Base-by-base conservation (phyloP, 106 monocot genomes). In the Vanilla planifolia region DNA sequence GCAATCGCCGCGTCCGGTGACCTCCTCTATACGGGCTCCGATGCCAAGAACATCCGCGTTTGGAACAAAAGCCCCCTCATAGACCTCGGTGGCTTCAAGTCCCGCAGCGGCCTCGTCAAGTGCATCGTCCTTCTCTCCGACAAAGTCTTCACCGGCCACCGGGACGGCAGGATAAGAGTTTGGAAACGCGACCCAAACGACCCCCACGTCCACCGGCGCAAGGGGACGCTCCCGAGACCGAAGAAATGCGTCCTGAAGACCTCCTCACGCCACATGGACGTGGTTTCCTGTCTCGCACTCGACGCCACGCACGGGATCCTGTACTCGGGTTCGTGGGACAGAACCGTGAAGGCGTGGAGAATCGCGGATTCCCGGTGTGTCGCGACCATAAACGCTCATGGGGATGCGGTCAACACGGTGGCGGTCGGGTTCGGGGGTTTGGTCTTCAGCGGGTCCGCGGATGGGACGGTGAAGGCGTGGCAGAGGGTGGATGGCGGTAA, bases 121-220 rank as follows among this genome's bases (percentile, higher is more conserved):
- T 71, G 84, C 25, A 89, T 89, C 43, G 70, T 84, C 59, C 27
- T 89, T 30, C 71, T 68, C 24, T 67, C 63, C 7, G 16, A 21
- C 0, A 33, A 52, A 33, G 73, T 89, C 47, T 89, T 80, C 67
- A 89, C 89, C 11, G 89, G 84, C 5, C 89, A 89, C 66, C 89
- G 81, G 37, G 89, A 89, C 72, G 89, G 89, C 5, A 89, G 81
- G 73, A 89, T 89, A 57, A 74, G 89, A 0, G 69, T 89, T 5
- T 89, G 89, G 89, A 64, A 28, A 34, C 51, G 32, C 8, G 78
- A 75, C 0, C 11, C 46, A 3, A 59, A 59, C 20, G 66, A 83
- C 48, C 71, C 80, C 5, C 32, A 68, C 30, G 72, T 62, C 7
- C 67, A 89, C 75, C 72, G 61, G 56, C 80, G 89, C 23, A 59